Base-by-base conservation (phyloP, 2,329 filamentous ascomycete species). In the Clarireedia monteithiana region DNA sequence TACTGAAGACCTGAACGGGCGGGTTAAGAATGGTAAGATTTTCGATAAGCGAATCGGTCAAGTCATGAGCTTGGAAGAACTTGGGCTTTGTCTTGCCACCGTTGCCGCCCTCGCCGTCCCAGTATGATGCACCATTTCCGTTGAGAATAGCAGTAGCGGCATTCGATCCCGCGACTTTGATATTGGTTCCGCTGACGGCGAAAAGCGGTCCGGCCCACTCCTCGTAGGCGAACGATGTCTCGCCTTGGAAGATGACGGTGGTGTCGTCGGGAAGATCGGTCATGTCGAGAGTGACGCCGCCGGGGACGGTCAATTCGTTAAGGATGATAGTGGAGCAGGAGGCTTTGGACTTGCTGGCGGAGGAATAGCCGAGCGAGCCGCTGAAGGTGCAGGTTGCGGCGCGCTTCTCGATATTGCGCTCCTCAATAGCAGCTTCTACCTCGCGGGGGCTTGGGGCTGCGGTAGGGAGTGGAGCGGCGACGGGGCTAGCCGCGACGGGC, bases 191-290 rank as follows among this genome's bases (percentile, higher is more conserved):
- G 9, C 62, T 64, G 26, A 68, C 57, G 6, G 62, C 75, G 63
- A 88, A 75, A 14, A 88, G 73, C 45, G 84, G 84, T 0, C 85
- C 84, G 1, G 68, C 67, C 84, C 84, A 88, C 64, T 84, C 79
- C 60, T 80, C 73, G 71, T 85, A 86, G 17, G 75, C 84, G 64
- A 84, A 88, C 52, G 79, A 82, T n/a, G 84, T 88, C 14, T 74
- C 80, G 42, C 85, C 85, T 56, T 80, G 69, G 69, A 88, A 88
- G 62, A 78, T 80, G 59, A 86, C 61, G 23, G 59, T 49, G 38
- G 80, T 82, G 60, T 76, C 77, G n/a, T 69, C 65, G 1, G 73
- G 73, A 40, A 84, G 72, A 20, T 72, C 70, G 12, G 80, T 80
- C 58, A 85, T 67, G 64, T 85, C 80, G 2, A 86, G 74, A 2